Conservation (phyloP, 1,284 basidiomycete species). For the Peniophora sp. region DNA sequence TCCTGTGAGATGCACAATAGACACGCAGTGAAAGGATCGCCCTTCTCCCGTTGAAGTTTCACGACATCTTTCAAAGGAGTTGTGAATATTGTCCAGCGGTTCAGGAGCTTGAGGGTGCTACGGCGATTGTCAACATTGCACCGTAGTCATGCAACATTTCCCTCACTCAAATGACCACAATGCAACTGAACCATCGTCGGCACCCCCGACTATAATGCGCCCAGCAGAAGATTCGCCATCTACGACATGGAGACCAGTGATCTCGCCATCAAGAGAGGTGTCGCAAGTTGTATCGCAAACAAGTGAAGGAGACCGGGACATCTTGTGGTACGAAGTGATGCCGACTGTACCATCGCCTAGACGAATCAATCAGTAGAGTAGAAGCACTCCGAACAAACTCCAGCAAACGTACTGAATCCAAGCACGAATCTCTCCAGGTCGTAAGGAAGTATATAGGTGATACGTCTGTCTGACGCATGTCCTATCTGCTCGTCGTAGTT, state of each 20-base stretch:
- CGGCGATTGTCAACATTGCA: not conserved
- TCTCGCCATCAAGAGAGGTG: slow-evolving; percentile 34
- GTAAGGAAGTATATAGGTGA: slow-evolving; percentile 48
- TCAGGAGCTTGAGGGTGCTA: slow-evolving; percentile 56
- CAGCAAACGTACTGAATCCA: slow-evolving; percentile 53
- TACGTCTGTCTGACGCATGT: slow-evolving; percentile 8
- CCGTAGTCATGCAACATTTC: not conserved
- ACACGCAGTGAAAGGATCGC: slow-evolving; percentile 60
- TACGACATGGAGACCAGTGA: slow-evolving; percentile 45
- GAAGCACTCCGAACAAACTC: slow-evolving; percentile 2
- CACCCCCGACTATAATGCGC: slow-evolving; percentile 58
- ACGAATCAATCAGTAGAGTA: slow-evolving; percentile 1
- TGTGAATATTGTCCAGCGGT: slow-evolving; percentile 64
- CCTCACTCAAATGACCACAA: slow-evolving; percentile 60
- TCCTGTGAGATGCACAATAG: slow-evolving; percentile 70
- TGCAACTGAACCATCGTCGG: slow-evolving; percentile 66
- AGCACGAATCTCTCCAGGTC: slow-evolving; percentile 47
- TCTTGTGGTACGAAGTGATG: slow-evolving; percentile 30
- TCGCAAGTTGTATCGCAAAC: slow-evolving; percentile 31
- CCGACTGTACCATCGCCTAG: slow-evolving; percentile 53
- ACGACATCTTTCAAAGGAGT: slow-evolving; percentile 54
- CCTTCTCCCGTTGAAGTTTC: slow-evolving; percentile 47
- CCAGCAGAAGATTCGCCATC: slow-evolving; percentile 49
- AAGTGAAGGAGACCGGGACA: slow-evolving; percentile 19
- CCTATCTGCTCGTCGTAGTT: slow-evolving; percentile 4